A percentile compares a stretch with the other conserved stretches of the same genome.
These are phyloP conservation scores for Sanghuangporus sanghuang DNA, from an alignment of 1,284 basidiomycete species.

Conservation along the genomic window DNA sequence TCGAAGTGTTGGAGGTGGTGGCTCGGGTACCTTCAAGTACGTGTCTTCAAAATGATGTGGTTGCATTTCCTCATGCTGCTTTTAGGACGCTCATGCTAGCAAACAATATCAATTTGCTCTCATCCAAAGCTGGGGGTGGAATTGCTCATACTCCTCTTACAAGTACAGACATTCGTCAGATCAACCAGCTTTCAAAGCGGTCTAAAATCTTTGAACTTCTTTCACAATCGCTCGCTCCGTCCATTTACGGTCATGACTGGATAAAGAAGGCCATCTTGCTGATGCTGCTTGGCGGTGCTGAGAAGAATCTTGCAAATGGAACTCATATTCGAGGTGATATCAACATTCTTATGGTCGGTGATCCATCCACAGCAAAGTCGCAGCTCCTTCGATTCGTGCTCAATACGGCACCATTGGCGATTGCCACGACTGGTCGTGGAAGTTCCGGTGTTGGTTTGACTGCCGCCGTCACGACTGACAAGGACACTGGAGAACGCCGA, in stretches of 20 bases:
- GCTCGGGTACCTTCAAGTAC: conserved; percentile 88
- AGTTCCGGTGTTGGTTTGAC: conserved; percentile 98
- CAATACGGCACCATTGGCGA: conserved; percentile 93
- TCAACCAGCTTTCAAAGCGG: conserved; percentile 90
- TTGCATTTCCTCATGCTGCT: conserved; percentile 8
- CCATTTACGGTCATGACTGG: conserved; percentile 94
- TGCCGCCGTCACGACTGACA: conserved; percentile 98
- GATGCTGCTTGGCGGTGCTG: conserved; percentile 90
- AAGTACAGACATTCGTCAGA: conserved; percentile 93
- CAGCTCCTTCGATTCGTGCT: conserved; percentile 96
- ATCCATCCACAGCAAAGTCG: conserved; percentile 97
- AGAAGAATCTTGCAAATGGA: conserved; percentile 97
- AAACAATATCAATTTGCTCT: conserved; percentile 95
- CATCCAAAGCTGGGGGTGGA: conserved; percentile 93
- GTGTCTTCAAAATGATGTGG: conserved; percentile 29
- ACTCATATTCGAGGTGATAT: conserved; percentile 99
- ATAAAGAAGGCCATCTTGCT: conserved; percentile 95
- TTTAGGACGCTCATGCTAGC: conserved; percentile 87
- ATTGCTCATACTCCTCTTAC: conserved; percentile 92
- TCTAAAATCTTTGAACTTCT: conserved; percentile 85
- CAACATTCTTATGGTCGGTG: conserved; percentile 99
- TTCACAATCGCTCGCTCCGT: conserved; percentile 93
- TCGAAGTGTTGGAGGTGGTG: conserved; percentile 88
- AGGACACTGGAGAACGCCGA: conserved; percentile 93
- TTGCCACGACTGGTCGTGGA: conserved; percentile 96